These are phyloP conservation scores for Cochlearia excelsa DNA, from an alignment of 345 rosid species.

Conservation along the genomic window DNA sequence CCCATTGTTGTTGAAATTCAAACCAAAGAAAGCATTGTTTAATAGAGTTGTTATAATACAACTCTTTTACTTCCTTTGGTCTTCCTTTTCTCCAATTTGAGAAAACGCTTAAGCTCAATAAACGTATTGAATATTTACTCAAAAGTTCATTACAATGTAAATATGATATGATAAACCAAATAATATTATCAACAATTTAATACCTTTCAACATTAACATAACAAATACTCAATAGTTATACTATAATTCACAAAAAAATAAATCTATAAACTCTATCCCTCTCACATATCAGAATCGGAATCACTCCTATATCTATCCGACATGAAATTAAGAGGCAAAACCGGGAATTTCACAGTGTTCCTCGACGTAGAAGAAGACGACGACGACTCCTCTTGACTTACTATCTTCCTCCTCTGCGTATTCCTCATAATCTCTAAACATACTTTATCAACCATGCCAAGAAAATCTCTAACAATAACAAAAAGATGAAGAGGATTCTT, in stretches of 20 bases:
- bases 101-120: slow-evolving; percentile 19
- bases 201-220: background rate
- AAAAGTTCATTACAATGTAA: background rate
- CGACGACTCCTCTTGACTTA: slow-evolving; percentile 2
- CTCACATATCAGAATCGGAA: slow-evolving; percentile 55
- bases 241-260: slow-evolving; percentile 7
- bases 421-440: slow-evolving; percentile 54
- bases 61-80: no score
- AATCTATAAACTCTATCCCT: background rate
- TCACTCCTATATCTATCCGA: slow-evolving; percentile 46
- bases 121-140: slow-evolving; percentile 35
- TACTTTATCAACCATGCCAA: slow-evolving; percentile 74
- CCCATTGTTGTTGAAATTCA: slow-evolving; percentile 55
- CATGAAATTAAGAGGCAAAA: slow-evolving; percentile 62
- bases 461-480: slow-evolving; percentile 70
- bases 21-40: slow-evolving; percentile 52
- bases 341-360: slow-evolving; percentile 51
- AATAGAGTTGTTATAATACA: no score
- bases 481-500: slow-evolving; percentile 55
- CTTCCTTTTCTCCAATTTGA: no score
- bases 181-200: background rate
- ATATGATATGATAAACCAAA: background rate
- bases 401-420: slow-evolving; percentile 46
- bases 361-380: slow-evolving; percentile 22
- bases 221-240: slow-evolving; percentile 1